phyloP scores from a whole-genome alignment of 306 rosid species.

The Crotalaria pallida region DNA sequence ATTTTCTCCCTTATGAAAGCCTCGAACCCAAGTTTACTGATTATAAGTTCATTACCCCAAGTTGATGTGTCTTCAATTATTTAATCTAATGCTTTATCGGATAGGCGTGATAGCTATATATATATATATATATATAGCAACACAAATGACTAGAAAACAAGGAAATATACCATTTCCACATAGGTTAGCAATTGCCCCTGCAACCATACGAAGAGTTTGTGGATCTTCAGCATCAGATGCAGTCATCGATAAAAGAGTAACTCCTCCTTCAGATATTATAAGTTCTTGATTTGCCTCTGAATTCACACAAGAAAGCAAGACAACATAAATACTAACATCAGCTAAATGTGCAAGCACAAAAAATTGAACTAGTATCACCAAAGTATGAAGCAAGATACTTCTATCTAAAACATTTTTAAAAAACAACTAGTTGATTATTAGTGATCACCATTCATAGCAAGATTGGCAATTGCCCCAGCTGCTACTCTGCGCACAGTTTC shows the following conservation, averaged over 20 bases:
- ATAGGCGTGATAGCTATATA: neutral
- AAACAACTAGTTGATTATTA: neutral
- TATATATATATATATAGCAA: neutral
- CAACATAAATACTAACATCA: conserved; percentile 14
- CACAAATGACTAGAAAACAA: neutral
- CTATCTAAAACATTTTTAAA: neutral
- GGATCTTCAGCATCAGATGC: conserved; percentile 98
- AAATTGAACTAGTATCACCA: conserved; percentile 8
- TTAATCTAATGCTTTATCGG: conserved; percentile 1
- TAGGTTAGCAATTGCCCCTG: conserved; percentile 93
- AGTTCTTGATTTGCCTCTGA: conserved; percentile 96
- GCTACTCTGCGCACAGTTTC: conserved; percentile 97
- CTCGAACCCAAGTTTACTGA: too few relatives aligned
- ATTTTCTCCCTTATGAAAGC: too few relatives aligned
- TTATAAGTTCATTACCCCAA: neutral
- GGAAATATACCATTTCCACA: conserved; percentile 85
- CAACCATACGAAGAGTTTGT: conserved; percentile 97
- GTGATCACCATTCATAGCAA: conserved; percentile 87
- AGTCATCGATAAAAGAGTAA: conserved; percentile 78
- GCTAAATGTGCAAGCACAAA: neutral
- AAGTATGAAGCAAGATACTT: conserved; percentile 14
- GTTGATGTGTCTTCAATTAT: neutral
- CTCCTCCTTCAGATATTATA: conserved; percentile 92
- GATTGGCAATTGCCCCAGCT: conserved; percentile 98
- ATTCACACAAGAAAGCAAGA: conserved; percentile 27